Evolutionary conservation across 208 protist genomes (phyloP).

Genomic region (Zelonia costaricensis): DNA sequence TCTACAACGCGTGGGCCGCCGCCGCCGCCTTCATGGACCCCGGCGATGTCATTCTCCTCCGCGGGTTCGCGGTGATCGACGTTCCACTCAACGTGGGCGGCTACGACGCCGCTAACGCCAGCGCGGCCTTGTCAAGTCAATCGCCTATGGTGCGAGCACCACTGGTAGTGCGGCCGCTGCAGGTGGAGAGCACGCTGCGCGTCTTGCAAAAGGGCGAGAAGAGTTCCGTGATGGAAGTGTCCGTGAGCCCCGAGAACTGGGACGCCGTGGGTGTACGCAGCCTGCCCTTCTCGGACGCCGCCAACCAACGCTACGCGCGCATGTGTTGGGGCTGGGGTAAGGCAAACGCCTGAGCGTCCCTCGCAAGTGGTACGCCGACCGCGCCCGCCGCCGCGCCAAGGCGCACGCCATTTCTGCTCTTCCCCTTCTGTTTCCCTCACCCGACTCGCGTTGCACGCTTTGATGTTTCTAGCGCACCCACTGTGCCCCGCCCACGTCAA

Average conservation of each 20-base stretch:
- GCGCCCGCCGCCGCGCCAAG: no score
- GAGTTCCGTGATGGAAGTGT: conserved; percentile 64
- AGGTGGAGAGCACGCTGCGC: conserved; percentile 33
- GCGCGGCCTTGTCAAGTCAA: background rate
- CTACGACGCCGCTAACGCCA: background rate
- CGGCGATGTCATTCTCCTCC: conserved; percentile 61
- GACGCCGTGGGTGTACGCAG: conserved; percentile 51
- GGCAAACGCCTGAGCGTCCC: no score
- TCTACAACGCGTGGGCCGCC: conserved; percentile 71
- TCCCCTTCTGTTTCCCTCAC: no score
- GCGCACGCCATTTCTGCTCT: no score
- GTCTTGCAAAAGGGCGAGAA: conserved; percentile 47
- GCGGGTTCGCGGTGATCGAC: conserved; percentile 21
- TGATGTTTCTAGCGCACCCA: no score
- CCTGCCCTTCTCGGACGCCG: conserved; percentile 25
- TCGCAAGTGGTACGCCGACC: no score
- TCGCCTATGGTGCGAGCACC: background rate
- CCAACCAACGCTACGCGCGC: conserved; percentile 16
- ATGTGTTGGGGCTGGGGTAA: conserved; percentile 5
- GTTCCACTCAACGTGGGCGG: background rate
- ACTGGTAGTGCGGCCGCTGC: conserved; percentile 46
- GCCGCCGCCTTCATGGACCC: conserved; percentile 64
- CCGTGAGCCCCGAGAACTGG: conserved; percentile 42
- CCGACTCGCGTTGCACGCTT: no score
- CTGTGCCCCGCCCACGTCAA: no score